Evolutionary conservation across 257 asterid genomes (phyloP), one percentile per base, ranked within the genome.

Genomic region (Catharanthus roseus): DNA sequence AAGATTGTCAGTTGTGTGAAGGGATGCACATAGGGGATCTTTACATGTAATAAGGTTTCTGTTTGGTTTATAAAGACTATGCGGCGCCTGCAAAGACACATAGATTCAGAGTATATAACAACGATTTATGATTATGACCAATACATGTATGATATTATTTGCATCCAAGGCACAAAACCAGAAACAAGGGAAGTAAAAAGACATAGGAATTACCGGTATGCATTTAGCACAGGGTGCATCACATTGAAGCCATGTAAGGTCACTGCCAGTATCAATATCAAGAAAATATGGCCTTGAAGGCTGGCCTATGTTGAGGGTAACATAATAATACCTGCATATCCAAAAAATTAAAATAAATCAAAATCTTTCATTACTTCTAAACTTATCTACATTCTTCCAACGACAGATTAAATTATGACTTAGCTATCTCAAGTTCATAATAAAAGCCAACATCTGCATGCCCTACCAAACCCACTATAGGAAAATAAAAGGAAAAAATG

Each of bases 201-300:
- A 16, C 7, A 29, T n/a, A 28, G 24, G 15, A 41, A 72, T 67
- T 74, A 86, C 97, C 77, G 96, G 95, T 16, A 75, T 74, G 83
- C 98, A 93, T 80, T 87, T 86, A 18, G 72, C 49, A 75, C 97
- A 93, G 68, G 97, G 99, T 51, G 93, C 96, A 68, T 93, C 96
- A 76, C 99, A 93, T 53, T 88, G 97, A 57, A 91, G 91, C 99
- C 99, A 93, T 15, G 99, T 89, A 49, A 93, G 93, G 65, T 91
- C 99, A 77, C 99, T 93, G 54, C 97, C 99, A 7, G 97, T 91
- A 67, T 93, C 97, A 0, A 91, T 83, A 80, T 93, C 99, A 24
- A 93, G 86, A 83, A 79, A 85, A 80, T 85, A 92, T 5, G 80
- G 85, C 58, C 78, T 83, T 23, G 96, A 83, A 72, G 96, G 96